These are phyloP conservation scores for Aspergillus flavus DNA, from an alignment of 2,329 filamentous ascomycete species.

Conservation along the genomic window DNA sequence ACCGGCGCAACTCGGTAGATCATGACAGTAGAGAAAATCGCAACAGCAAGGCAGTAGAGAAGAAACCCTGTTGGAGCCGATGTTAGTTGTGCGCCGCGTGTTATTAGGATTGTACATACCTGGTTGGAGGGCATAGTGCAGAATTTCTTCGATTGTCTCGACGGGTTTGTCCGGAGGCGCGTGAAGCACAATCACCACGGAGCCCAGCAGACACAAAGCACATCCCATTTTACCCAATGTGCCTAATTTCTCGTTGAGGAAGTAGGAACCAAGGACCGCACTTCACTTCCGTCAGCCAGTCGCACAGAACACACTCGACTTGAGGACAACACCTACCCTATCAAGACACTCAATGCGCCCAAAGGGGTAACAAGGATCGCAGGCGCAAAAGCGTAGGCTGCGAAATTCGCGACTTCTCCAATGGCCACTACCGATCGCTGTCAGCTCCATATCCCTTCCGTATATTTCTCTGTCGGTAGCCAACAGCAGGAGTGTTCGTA, in stretches of 20 bases:
- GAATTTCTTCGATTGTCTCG: conserved; percentile 85
- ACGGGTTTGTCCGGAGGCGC: conserved; percentile 93
- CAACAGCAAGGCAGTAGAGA: conserved; percentile 78
- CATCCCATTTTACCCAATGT: conserved; percentile 90
- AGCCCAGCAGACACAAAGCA: conserved; percentile 92
- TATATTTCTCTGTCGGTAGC: background rate
- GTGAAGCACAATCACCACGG: conserved; percentile 96
- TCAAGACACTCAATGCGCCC: conserved; percentile 89
- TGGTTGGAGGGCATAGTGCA: conserved; percentile 86
- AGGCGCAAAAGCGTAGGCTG: conserved; percentile 95
- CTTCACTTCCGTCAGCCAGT: conserved; percentile 43
- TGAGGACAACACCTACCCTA: conserved; percentile 58
- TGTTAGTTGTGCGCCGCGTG: conserved; percentile 7
- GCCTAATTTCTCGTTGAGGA: conserved; percentile 87
- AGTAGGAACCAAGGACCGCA: conserved; percentile 91
- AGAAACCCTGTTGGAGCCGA: conserved; percentile 71
- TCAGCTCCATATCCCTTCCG: conserved; percentile 18
- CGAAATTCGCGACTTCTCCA: conserved; percentile 96
- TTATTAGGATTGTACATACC: conserved; percentile 58
- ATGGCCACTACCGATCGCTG: conserved; percentile 68
- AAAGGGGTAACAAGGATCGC: conserved; percentile 97
- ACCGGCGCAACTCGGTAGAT: conserved; percentile 91
- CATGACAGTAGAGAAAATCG: conserved; percentile 86
- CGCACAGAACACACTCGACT: conserved; percentile 5
- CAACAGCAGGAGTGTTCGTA: conserved; percentile 50